These are phyloP conservation scores for Russula sp. DNA, from an alignment of 768 basidiomycete species.

Conservation along the genomic window DNA sequence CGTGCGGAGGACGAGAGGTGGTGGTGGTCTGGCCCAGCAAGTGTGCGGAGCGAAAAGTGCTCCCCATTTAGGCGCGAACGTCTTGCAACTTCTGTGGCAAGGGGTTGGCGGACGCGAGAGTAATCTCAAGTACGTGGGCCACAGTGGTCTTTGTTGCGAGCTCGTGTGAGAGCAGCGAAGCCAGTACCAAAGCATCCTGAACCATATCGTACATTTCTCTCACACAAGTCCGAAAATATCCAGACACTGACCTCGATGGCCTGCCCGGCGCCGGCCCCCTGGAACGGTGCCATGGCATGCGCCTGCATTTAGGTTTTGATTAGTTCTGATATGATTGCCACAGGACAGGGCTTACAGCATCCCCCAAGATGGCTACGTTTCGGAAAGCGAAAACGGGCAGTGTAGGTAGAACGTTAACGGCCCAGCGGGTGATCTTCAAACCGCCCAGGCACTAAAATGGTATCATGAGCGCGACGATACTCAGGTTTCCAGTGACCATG, in stretches of 20 bases:
- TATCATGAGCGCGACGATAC: neutral
- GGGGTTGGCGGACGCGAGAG: constrained; percentile 37
- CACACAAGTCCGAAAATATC: neutral
- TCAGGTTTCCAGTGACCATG: neutral
- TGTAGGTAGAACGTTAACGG: constrained; percentile 55
- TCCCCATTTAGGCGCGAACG: constrained; percentile 35
- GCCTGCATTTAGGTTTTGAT: constrained; percentile 30
- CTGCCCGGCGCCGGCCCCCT: constrained; percentile 46
- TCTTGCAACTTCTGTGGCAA: constrained; percentile 32
- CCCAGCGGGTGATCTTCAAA: constrained; percentile 48
- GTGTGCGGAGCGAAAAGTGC: constrained; percentile 32
- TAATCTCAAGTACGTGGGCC: constrained; percentile 35
- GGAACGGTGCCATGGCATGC: constrained; percentile 44
- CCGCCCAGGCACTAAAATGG: constrained; percentile 7
- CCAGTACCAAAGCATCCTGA: constrained; percentile 41
- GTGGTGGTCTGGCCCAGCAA: neutral
- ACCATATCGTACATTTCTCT: neutral
- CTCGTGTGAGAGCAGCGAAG: constrained; percentile 46
- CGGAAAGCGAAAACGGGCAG: constrained; percentile 52
- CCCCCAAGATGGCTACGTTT: constrained; percentile 48
- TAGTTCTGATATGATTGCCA: neutral
- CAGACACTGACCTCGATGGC: constrained; percentile 42
- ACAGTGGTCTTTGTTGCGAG: constrained; percentile 31
- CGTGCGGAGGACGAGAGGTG: neutral
- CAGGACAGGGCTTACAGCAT: constrained; percentile 36